Base-by-base conservation (phyloP, 495 filamentous ascomycete genomes). In the Amorphotheca resinae region DNA sequence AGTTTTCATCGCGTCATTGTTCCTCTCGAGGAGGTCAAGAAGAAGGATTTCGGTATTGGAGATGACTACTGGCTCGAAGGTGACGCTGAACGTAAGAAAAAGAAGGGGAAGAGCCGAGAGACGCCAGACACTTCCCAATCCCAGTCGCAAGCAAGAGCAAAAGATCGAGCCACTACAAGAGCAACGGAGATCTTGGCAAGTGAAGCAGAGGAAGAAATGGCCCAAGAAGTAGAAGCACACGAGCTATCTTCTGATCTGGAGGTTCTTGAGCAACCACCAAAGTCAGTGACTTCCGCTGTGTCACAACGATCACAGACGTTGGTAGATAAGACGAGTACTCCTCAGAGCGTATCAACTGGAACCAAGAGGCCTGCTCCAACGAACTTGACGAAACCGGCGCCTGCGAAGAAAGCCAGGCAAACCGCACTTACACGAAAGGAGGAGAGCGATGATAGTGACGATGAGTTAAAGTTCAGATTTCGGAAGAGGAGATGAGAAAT, bases 31-130 rank as follows among this genome's bases (percentile, higher is more conserved):
- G 87, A 89, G 53, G 80, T 83, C 2, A 79, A 75, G 46, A 72
- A 74, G 38, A 86, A 83, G 50, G 77, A 80, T 41, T 87, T 82
- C 53, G 87, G 87, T 1, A 78, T 93, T 39, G 87, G 88, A 0
- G 82, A 93, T 30, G 77, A 82, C 30, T 84, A 87, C 60, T 93
- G 84, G 82, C 22, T 40, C 5, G 38, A 40, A 22, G 23, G 12
- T 17, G 36, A 38, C 20, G 42, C 23, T 28, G 41, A 53, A 3
- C 39, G 37, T 1, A 35, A 21, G 40, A 50, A 63, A 37, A 41
- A 54, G 47, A 38, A 52, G 55, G 45, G 49, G 47, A 47, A 59
- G 51, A 37, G 52, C 8, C 59, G 52, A 22, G 40, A 48, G 9
- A 51, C 28, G 39, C 53, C 60, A 26, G 45, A 28, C 17, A 18